Conservation (phyloP, 2,329 filamentous ascomycete genomes). For the Madurella fahalii region DNA sequence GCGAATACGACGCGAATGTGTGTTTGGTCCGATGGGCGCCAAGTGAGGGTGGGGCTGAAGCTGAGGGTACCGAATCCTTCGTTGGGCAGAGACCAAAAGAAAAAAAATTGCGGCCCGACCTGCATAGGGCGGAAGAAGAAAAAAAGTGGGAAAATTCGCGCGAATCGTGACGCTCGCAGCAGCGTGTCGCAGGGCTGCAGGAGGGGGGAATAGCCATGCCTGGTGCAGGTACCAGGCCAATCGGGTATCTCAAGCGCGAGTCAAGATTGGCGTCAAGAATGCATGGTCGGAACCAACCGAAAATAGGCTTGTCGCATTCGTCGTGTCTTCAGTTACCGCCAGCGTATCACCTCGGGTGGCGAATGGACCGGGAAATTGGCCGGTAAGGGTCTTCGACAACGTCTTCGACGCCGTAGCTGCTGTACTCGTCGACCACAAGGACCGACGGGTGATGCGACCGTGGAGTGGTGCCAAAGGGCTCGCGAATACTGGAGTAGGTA, state of each 20-base stretch:
- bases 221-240: slow-evolving; percentile 6
- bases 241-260: slow-evolving; percentile 1
- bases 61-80: not conserved
- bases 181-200: not conserved
- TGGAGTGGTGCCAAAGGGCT: slow-evolving; percentile 18
- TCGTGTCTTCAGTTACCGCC: slow-evolving; percentile 1
- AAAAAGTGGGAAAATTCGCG: not conserved
- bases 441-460: slow-evolving; percentile 23
- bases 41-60: not conserved
- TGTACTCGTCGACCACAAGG: slow-evolving; percentile 19
- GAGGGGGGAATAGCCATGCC: not conserved
- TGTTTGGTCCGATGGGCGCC: not conserved
- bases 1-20: not conserved
- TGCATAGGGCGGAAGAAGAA: not conserved
- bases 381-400: slow-evolving; percentile 21
- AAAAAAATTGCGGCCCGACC: not conserved
- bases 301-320: slow-evolving; percentile 1
- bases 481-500: slow-evolving; percentile 17
- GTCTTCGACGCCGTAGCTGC: slow-evolving; percentile 11
- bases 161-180: not conserved
- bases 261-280: slow-evolving; percentile 9
- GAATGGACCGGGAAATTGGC: slow-evolving; percentile 10
- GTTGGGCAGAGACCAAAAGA: not conserved
- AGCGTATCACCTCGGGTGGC: slow-evolving; percentile 15
- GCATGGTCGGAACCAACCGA: slow-evolving; percentile 17